Percentiles rank a stretch among this genome's conserved stretches.
Evolutionary conservation across 2,329 filamentous ascomycete genomes (phyloP).

Genomic region (Fusarium ambrosium): DNA sequence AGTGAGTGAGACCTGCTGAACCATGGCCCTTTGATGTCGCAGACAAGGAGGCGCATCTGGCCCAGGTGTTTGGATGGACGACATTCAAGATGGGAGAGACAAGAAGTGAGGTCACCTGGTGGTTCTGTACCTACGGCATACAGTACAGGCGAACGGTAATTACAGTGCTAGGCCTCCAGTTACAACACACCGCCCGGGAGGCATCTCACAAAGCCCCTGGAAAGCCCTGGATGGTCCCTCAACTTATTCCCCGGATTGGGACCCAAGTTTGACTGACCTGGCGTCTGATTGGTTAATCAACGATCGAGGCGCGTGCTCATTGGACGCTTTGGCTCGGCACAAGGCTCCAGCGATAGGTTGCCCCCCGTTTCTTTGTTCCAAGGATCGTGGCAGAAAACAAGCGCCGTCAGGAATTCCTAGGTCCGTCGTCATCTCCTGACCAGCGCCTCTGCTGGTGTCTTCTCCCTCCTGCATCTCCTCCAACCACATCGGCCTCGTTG

Average conservation of each 20-base stretch:
- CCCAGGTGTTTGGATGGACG: background rate
- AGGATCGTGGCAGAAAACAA: slow-evolving; percentile 44
- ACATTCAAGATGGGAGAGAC: background rate
- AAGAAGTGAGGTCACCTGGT: background rate
- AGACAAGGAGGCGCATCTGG: slow-evolving; percentile 10
- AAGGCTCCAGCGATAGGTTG: slow-evolving; percentile 10
- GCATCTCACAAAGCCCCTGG: slow-evolving; percentile 15
- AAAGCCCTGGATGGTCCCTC: slow-evolving; percentile 27
- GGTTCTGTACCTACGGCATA: background rate
- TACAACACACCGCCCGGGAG: slow-evolving; percentile 8
- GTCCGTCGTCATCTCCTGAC: slow-evolving; percentile 43
- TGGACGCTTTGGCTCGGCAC: slow-evolving; percentile 19
- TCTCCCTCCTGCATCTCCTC: slow-evolving; percentile 34
- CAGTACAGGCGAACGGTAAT: background rate
- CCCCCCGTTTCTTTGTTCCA: slow-evolving; percentile 27
- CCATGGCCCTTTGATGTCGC: slow-evolving; percentile 24
- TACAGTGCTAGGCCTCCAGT: background rate
- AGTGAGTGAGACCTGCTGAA: slow-evolving; percentile 38
- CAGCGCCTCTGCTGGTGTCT: slow-evolving; percentile 8
- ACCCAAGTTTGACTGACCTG: slow-evolving; percentile 18
- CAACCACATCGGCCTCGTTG: slow-evolving; percentile 34
- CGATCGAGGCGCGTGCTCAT: slow-evolving; percentile 15
- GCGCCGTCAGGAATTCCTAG: slow-evolving; percentile 33
- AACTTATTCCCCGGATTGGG: slow-evolving; percentile 36
- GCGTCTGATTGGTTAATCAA: slow-evolving; percentile 18